phyloP scores from a whole-genome alignment of 1,284 basidiomycete genomes.

The Heterobasidion parviporum region DNA sequence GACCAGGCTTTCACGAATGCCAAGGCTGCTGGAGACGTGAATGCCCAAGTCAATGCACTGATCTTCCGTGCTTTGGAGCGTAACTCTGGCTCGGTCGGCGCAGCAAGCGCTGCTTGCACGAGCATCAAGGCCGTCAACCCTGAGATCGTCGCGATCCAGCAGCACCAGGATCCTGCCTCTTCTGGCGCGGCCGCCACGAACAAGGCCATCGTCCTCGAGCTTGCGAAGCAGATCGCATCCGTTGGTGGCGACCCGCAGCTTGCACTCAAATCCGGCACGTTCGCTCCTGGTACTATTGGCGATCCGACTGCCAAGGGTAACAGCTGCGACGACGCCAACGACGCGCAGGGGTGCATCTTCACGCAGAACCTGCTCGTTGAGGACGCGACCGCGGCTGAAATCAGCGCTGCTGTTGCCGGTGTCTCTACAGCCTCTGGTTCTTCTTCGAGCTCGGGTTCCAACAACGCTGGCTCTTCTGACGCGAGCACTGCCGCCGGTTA shows the following conservation, averaged over 20 bases:
- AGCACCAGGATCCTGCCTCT: conserved; percentile 64
- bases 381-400: conserved; percentile 55
- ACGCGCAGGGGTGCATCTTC: conserved; percentile 55
- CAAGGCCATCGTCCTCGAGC: conserved; percentile 52
- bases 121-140: conserved; percentile 51
- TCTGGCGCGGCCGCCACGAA: conserved; percentile 47
- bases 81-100: conserved; percentile 53
- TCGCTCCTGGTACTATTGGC: conserved; percentile 45
- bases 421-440: neutral
- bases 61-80: conserved; percentile 62
- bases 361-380: conserved; percentile 48
- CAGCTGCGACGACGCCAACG: conserved; percentile 43
- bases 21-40: conserved; percentile 49
- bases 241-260: conserved; percentile 55
- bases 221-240: conserved; percentile 54
- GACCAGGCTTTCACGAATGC: conserved; percentile 69
- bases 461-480: conserved; percentile 9
- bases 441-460: neutral
- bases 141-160: conserved; percentile 58
- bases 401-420: conserved; percentile 41
- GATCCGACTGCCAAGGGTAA: conserved; percentile 47
- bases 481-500: conserved; percentile 7
- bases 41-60: conserved; percentile 51
- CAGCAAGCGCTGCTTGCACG: conserved; percentile 40
- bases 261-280: conserved; percentile 57